A percentile compares a stretch with the other conserved stretches of the same genome.
These are phyloP conservation scores for Candida pseudoviswanathii DNA, from an alignment of 1,139 yeast species.

Conservation along the genomic window DNA sequence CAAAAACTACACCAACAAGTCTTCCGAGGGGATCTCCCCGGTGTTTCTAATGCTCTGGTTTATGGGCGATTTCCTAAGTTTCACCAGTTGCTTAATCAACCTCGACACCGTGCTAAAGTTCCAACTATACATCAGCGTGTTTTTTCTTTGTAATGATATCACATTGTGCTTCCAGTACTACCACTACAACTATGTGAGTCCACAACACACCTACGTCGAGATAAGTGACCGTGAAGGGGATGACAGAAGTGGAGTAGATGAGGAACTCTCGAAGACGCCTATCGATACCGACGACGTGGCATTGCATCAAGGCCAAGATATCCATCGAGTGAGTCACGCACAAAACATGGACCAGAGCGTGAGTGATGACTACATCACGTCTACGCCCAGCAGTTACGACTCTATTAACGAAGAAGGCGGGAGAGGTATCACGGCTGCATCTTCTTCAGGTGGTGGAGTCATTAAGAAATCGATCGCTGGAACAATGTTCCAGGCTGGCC, in stretches of 20 bases:
- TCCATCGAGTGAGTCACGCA: constrained; percentile 17
- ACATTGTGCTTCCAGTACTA: constrained; percentile 75
- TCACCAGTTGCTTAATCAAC: constrained; percentile 78
- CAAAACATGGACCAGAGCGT: constrained; percentile 6
- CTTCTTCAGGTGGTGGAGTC: constrained; percentile 1
- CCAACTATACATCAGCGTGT: constrained; percentile 73
- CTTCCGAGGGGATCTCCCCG: constrained; percentile 88
- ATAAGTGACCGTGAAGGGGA: not conserved
- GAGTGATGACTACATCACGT: constrained; percentile 15
- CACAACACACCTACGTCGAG: constrained; percentile 16
- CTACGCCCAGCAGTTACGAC: constrained; percentile 27
- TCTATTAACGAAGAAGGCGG: constrained; percentile 21
- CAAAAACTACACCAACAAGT: constrained; percentile 71
- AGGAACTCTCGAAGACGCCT: not conserved
- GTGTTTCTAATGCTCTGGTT: constrained; percentile 78
- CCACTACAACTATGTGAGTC: constrained; percentile 58
- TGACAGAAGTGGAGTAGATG: not conserved
- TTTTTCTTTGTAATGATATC: constrained; percentile 73
- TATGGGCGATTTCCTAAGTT: constrained; percentile 79
- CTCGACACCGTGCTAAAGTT: constrained; percentile 64
- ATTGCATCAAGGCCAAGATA: constrained; percentile 16
- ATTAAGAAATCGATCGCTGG: constrained; percentile 21
- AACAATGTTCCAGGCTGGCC: constrained; percentile 25
- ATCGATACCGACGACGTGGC: constrained; percentile 9
- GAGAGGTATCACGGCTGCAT: constrained; percentile 6